A percentile compares a stretch with the other conserved stretches of the same genome.
Evolutionary conservation across 2,329 filamentous ascomycete genomes (phyloP).

Genomic region (Xylaria sp.): DNA sequence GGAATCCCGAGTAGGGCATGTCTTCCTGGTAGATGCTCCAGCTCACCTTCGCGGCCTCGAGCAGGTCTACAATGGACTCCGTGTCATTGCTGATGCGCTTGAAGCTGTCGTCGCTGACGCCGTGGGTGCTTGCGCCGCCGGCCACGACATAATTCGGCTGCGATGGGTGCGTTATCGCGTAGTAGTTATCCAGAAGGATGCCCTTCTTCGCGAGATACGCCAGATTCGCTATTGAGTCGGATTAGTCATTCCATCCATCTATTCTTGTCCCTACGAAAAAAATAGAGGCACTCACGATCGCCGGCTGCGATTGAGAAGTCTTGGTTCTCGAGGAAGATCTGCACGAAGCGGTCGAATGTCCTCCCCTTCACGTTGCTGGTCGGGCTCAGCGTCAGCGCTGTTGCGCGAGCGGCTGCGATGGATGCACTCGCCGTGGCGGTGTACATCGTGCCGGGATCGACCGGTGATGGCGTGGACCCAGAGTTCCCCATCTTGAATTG

Average conservation of each 20-base stretch:
- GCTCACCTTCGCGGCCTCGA: constrained; percentile 59
- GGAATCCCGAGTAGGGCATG: constrained; percentile 61
- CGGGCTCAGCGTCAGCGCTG: constrained; percentile 57
- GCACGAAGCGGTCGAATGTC: constrained; percentile 68
- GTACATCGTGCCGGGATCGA: constrained; percentile 39
- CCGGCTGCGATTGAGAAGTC: constrained; percentile 62
- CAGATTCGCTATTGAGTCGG: constrained; percentile 51
- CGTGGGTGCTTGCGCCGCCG: constrained; percentile 66
- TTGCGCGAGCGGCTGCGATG: constrained; percentile 50
- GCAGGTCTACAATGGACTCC: constrained; percentile 61
- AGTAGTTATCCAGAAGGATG: constrained; percentile 65
- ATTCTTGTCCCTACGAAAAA: not conserved
- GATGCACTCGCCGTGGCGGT: constrained; percentile 39
- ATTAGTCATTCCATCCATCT: constrained; percentile 12
- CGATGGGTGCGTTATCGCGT: constrained; percentile 68
- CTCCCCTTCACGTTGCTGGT: constrained; percentile 63
- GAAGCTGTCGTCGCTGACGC: constrained; percentile 65
- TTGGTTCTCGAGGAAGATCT: constrained; percentile 73
- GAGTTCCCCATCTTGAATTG: constrained; percentile 34
- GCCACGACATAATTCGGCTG: constrained; percentile 71
- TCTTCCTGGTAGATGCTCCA: constrained; percentile 67
- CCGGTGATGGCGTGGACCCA: constrained; percentile 14
- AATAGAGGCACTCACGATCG: constrained; percentile 55
- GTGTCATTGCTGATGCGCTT: constrained; percentile 55
- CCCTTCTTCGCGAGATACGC: constrained; percentile 63